phyloP scores from a whole-genome alignment of 257 asterid genomes.

The Salvia miltiorrhiza region DNA sequence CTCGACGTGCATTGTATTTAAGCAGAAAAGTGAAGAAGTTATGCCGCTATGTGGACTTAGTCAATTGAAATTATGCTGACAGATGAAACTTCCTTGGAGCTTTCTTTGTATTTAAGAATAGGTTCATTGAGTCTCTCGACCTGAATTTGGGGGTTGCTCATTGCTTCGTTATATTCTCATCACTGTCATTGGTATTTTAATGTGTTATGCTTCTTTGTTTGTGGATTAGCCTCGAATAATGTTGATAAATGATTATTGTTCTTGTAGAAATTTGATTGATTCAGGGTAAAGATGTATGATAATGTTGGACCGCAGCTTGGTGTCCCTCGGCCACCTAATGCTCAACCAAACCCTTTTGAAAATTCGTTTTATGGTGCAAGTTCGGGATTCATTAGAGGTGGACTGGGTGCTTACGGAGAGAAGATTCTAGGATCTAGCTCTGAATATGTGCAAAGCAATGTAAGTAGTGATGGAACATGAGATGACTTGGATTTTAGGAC shows the following conservation, averaged over 20 bases:
- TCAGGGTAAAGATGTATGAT: constrained; percentile 35
- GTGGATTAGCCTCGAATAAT: neutral
- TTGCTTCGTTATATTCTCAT: neutral
- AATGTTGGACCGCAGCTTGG: constrained; percentile 44
- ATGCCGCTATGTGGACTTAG: neutral
- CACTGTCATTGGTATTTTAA: neutral
- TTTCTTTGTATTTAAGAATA: neutral
- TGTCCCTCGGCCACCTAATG: constrained; percentile 33
- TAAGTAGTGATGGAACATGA: constrained; percentile 21
- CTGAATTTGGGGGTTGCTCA: neutral
- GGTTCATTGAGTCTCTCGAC: neutral
- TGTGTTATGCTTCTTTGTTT: neutral
- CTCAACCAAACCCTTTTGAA: constrained; percentile 44
- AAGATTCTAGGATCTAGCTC: constrained; percentile 57
- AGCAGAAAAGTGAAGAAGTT: neutral
- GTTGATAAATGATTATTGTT: neutral
- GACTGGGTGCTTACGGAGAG: constrained; percentile 56
- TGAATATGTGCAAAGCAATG: constrained; percentile 63
- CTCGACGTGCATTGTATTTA: neutral
- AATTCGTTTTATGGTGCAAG: constrained; percentile 44
- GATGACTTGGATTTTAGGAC: neutral
- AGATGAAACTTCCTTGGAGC: neutral
- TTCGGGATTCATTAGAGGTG: constrained; percentile 52
- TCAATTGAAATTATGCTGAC: neutral
- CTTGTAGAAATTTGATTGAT: constrained; percentile 18